Percentiles rank a stretch among this genome's conserved stretches.
These are phyloP conservation scores for Zelopaecilomyces penicillatus DNA, from an alignment of 2,329 filamentous ascomycete species.

Conservation along the genomic window DNA sequence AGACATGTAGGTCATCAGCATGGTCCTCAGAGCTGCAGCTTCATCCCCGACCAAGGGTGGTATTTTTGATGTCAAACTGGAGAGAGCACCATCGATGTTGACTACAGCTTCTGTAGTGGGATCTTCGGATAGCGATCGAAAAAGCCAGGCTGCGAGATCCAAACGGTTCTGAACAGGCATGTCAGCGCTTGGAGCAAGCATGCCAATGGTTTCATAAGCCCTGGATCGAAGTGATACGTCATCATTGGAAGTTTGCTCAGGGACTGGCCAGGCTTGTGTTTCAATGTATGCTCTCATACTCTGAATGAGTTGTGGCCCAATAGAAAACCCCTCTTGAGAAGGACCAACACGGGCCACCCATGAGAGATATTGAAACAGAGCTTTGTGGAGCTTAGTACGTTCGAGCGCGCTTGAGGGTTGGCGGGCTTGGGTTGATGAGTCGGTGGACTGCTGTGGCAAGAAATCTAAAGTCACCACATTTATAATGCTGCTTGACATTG, in stretches of 20 bases:
- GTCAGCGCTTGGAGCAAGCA: conserved; percentile 59
- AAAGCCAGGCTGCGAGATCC: conserved; percentile 63
- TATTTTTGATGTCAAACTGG: conserved; percentile 54
- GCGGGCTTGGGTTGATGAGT: conserved; percentile 12
- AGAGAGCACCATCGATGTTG: conserved; percentile 82
- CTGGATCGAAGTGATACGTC: conserved; percentile 63
- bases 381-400: conserved; percentile 68
- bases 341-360: conserved; percentile 75
- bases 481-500: conserved; percentile 59
- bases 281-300: conserved; percentile 67
- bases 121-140: conserved; percentile 74
- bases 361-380: conserved; percentile 77
- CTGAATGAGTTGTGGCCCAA: conserved; percentile 60
- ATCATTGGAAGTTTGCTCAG: conserved; percentile 49
- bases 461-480: conserved; percentile 61
- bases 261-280: conserved; percentile 73
- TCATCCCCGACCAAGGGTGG: conserved; percentile 22
- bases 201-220: conserved; percentile 85
- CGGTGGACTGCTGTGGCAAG: conserved; percentile 23
- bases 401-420: conserved; percentile 54
- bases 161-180: conserved; percentile 47
- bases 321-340: conserved; percentile 46
- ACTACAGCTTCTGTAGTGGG: conserved; percentile 67
- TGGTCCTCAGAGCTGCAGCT: conserved; percentile 29
- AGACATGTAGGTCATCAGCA: conserved; percentile 63